A percentile compares a stretch with the other conserved stretches of the same genome.
Evolutionary conservation across 1,284 basidiomycete species (phyloP).

Genomic region (Moesziomyces aphidis): DNA sequence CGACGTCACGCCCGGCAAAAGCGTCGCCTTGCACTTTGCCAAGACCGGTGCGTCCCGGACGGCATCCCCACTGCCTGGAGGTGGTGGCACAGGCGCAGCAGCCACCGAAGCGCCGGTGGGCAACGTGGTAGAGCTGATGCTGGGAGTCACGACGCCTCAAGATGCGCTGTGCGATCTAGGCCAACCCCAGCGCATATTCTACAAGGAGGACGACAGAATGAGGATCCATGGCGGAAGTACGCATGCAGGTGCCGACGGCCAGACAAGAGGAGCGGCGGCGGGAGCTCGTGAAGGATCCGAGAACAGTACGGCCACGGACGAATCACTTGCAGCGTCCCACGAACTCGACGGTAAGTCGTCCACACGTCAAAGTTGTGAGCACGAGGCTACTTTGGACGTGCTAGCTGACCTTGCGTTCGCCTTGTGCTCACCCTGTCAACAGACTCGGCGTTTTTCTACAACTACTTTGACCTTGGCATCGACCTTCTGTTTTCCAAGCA

Average conservation of each 20-base stretch:
- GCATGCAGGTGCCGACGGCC: background rate
- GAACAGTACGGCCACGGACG: constrained; percentile 17
- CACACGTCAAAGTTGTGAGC: background rate
- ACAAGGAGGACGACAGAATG: constrained; percentile 51
- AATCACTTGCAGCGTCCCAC: constrained; percentile 3
- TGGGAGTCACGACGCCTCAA: constrained; percentile 45
- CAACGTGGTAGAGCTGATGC: constrained; percentile 23
- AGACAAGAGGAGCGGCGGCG: background rate
- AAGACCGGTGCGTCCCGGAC: constrained; percentile 8
- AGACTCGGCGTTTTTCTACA: constrained; percentile 49
- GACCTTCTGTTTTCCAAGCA: constrained; percentile 45
- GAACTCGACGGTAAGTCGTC: constrained; percentile 17
- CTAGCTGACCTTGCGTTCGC: no score
- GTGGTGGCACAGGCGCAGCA: background rate
- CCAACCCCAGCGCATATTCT: constrained; percentile 43
- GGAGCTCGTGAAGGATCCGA: constrained; percentile 10
- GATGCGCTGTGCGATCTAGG: constrained; percentile 46
- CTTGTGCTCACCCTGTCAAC: no score
- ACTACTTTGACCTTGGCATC: constrained; percentile 54
- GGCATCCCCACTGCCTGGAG: constrained; percentile 9
- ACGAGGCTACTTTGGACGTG: no score
- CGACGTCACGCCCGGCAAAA: constrained; percentile 14
- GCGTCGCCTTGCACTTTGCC: constrained; percentile 33
- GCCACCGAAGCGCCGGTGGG: constrained; percentile 1
- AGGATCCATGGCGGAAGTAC: constrained; percentile 30